Conservation (phyloP, 2,329 filamentous ascomycete genomes). For the Colletotrichum lini region DNA sequence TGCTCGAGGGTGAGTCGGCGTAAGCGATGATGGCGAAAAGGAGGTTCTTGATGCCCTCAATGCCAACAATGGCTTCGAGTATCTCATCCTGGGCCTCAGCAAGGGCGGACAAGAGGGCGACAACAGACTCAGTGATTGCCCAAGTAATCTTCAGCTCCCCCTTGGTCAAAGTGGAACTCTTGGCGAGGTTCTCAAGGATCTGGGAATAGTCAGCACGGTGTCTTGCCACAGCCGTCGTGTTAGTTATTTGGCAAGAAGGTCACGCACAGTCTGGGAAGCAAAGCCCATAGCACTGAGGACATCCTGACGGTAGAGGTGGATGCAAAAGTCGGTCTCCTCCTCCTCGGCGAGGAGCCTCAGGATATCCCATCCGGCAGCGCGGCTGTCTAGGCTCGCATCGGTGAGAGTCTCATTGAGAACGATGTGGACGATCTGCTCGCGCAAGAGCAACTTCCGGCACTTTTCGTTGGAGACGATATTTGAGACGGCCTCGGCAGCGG, state of each 20-base stretch:
- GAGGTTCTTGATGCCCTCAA: slow-evolving; percentile 65
- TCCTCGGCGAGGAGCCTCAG: slow-evolving; percentile 72
- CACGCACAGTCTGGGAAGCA: slow-evolving; percentile 66
- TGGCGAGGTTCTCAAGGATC: slow-evolving; percentile 60
- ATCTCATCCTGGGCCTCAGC: slow-evolving; percentile 74
- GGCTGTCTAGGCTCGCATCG: slow-evolving; percentile 73
- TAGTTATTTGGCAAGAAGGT: slow-evolving; percentile 1
- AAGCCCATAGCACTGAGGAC: slow-evolving; percentile 72
- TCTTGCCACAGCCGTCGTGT: not conserved
- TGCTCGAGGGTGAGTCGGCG: slow-evolving; percentile 57
- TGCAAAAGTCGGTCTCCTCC: slow-evolving; percentile 76
- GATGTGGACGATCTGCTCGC: slow-evolving; percentile 76
- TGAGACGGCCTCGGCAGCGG: slow-evolving; percentile 71
- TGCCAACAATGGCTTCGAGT: slow-evolving; percentile 66
- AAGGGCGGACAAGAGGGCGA: slow-evolving; percentile 67
- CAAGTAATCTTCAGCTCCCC: slow-evolving; percentile 68
- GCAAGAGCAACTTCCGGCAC: slow-evolving; percentile 75
- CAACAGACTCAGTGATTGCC: slow-evolving; percentile 68
- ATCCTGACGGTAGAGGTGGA: slow-evolving; percentile 75
- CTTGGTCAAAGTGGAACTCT: slow-evolving; percentile 61
- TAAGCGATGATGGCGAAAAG: slow-evolving; percentile 67
- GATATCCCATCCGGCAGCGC: slow-evolving; percentile 78
- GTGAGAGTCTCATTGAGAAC: slow-evolving; percentile 76
- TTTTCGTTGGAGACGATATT: slow-evolving; percentile 74
- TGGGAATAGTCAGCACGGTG: slow-evolving; percentile 46